Percentiles rank a stretch among this genome's conserved stretches.
Conservation (phyloP, 1,284 basidiomycete genomes). For the Anthracocystis walkeri region DNA sequence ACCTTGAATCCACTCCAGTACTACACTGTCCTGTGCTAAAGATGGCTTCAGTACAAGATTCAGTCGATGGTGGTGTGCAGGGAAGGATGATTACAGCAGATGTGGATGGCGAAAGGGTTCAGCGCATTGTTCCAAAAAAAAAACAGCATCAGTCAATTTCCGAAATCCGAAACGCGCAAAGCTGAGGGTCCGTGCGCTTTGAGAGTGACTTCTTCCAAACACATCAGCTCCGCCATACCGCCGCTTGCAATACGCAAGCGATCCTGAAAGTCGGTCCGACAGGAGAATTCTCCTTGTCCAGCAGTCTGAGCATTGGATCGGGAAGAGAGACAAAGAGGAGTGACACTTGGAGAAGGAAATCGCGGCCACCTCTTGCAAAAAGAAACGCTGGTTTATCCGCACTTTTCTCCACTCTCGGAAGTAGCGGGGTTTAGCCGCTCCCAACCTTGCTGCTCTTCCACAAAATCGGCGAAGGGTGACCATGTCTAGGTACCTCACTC, state of each 20-base stretch:
- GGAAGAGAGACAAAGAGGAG: background rate
- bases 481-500: background rate
- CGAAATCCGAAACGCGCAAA: conserved; percentile 6
- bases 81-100: background rate
- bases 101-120: background rate
- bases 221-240: background rate
- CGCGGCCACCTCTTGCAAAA: conserved; percentile 4
- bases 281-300: too few relatives aligned
- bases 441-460: background rate
- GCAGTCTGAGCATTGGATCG: too few relatives aligned
- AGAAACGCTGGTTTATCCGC: conserved; percentile 17
- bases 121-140: background rate
- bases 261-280: too few relatives aligned
- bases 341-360: conserved; percentile 12
- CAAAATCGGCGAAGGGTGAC: too few relatives aligned
- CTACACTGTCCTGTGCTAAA: background rate
- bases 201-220: background rate
- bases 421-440: conserved; percentile 21
- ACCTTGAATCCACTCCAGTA: background rate
- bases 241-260: background rate
- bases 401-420: conserved; percentile 18
- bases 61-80: background rate
- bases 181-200: background rate
- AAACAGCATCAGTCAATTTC: background rate
- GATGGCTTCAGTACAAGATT: background rate